These are phyloP conservation scores for Coniochaeta sp. DNA, from an alignment of 2,329 filamentous ascomycete species.

Conservation along the genomic window DNA sequence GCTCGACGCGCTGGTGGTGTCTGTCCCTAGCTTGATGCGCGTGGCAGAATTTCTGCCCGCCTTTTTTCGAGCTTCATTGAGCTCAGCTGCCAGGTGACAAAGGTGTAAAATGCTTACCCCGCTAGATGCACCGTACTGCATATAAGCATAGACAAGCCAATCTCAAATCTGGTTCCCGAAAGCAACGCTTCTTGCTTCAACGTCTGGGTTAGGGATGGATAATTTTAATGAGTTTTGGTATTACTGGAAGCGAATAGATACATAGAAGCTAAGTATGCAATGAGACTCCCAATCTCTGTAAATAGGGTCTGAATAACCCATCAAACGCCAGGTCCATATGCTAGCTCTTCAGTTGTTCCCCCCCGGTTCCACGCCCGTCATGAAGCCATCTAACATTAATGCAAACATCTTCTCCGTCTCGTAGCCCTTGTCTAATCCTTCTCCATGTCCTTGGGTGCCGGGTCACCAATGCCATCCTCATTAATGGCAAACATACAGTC, in stretches of 20 bases:
- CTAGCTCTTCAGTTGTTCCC: not conserved
- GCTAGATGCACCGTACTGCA: not conserved
- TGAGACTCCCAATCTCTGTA: not conserved
- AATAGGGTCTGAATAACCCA: not conserved
- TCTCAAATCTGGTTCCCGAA: too few relatives aligned
- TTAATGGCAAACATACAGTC: slow-evolving; percentile 96
- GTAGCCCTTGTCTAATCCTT: slow-evolving; percentile 9
- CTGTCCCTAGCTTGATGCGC: not conserved
- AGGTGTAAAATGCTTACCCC: not conserved
- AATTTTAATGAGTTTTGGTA: not conserved
- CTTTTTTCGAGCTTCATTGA: slow-evolving; percentile 1
- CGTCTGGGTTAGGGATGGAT: not conserved
- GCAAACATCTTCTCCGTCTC: not conserved
- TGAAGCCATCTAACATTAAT: not conserved
- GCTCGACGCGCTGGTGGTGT: not conserved
- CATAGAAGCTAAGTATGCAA: not conserved
- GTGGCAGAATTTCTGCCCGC: slow-evolving; percentile 18
- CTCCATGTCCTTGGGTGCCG: slow-evolving; percentile 87
- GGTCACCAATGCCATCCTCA: slow-evolving; percentile 94
- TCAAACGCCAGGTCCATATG: slow-evolving; percentile 1
- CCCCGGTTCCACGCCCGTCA: not conserved
- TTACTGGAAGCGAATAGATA: not conserved
- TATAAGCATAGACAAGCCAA: not conserved
- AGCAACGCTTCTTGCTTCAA: too few relatives aligned
- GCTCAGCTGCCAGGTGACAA: not conserved